These are phyloP conservation scores for Neofusicoccum kwambonambiense DNA, from an alignment of 2,329 filamentous ascomycete genomes.

Conservation along the genomic window DNA sequence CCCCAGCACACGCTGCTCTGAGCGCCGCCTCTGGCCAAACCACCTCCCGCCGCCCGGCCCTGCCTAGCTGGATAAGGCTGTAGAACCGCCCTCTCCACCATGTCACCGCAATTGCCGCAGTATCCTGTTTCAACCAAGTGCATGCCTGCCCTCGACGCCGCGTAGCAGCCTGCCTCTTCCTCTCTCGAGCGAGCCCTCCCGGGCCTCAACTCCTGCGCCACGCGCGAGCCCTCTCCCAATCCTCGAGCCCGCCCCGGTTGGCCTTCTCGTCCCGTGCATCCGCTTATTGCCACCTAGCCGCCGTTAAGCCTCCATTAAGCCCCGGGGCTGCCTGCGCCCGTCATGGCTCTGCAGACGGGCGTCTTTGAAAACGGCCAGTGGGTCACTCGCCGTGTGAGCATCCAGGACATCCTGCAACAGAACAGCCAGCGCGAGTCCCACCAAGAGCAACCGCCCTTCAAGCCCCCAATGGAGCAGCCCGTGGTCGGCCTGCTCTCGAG, in stretches of 20 bases:
- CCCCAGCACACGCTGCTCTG: background rate
- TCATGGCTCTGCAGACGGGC: constrained; percentile 23
- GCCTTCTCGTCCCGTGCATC: background rate
- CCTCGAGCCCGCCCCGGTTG: background rate
- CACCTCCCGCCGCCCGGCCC: background rate
- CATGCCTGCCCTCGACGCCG: constrained; percentile 2
- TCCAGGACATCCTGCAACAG: constrained; percentile 41
- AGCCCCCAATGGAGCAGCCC: constrained; percentile 40
- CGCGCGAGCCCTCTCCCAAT: background rate
- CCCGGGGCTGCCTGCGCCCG: background rate
- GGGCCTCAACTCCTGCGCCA: too few species aligned
- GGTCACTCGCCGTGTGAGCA: constrained; percentile 37
- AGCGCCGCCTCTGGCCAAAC: background rate
- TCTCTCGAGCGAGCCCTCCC: background rate
- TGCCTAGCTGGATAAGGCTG: constrained; percentile 5
- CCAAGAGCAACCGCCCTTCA: constrained; percentile 28
- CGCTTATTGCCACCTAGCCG: background rate
- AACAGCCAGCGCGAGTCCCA: constrained; percentile 23
- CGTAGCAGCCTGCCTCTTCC: background rate
- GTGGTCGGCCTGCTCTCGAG: constrained; percentile 71
- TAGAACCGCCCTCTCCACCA: constrained; percentile 11
- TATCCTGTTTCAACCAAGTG: background rate
- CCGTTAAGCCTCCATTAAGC: background rate
- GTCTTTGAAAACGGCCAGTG: constrained; percentile 34
- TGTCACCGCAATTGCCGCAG: constrained; percentile 18